Conservation (phyloP, 2,329 filamentous ascomycete species). For the Colletotrichum magnum region DNA sequence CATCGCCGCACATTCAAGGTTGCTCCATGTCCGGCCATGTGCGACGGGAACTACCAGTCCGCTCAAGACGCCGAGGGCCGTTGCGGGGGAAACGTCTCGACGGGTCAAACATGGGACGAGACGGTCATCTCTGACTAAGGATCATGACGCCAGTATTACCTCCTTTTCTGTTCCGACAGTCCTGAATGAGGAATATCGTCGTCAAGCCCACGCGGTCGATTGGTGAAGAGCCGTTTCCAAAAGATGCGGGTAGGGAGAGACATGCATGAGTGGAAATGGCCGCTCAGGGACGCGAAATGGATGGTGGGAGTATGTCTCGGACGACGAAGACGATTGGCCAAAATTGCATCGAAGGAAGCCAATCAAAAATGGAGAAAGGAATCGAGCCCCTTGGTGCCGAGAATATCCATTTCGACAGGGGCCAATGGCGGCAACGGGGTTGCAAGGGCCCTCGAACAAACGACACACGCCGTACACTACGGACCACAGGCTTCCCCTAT, state of each 20-base stretch:
- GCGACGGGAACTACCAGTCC: constrained; percentile 18
- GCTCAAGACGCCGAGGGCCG: constrained; percentile 6
- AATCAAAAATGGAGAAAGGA: constrained; percentile 43
- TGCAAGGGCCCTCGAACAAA: constrained; percentile 2
- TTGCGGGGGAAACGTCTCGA: constrained; percentile 11
- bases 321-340: constrained; percentile 37
- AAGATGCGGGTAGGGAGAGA: constrained; percentile 49
- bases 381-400: constrained; percentile 36
- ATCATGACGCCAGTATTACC: constrained; percentile 20
- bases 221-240: constrained; percentile 34
- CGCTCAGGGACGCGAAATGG: constrained; percentile 18
- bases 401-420: constrained; percentile 22
- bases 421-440: constrained; percentile 22
- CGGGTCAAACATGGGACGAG: constrained; percentile 19
- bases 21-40: constrained; percentile 15
- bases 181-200: constrained; percentile 27
- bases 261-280: constrained; percentile 45
- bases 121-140: constrained; percentile 27
- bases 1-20: constrained; percentile 6
- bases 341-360: constrained; percentile 31
- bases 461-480: neutral
- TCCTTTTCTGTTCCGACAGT: constrained; percentile 11
- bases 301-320: constrained; percentile 29
- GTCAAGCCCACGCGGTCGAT: constrained; percentile 29
- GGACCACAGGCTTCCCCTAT: neutral